Base-by-base conservation (phyloP, 2,329 filamentous ascomycete genomes). In the Fusarium sp. region DNA sequence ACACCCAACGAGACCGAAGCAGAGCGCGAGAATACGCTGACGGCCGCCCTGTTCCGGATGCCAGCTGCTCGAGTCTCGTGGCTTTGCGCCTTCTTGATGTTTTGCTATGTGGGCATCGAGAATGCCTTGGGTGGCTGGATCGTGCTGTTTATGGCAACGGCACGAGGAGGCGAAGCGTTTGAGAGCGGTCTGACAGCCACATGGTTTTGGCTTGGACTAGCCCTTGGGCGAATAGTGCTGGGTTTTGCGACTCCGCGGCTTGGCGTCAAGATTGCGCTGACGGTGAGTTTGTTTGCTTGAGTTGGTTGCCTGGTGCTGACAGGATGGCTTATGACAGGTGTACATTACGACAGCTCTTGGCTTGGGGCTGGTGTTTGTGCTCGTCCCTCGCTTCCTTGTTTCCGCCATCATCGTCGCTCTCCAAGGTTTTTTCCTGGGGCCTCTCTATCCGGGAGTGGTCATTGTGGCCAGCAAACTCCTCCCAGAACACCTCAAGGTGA, bases 81-180 rank as follows among this genome's bases (percentile, higher is more conserved):
- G 57, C 57, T 60, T 30, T 60, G 35, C 25, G 57, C 35, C 22
- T 60, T 60, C 22, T 14, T 60, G 35, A 15, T 60, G 35, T 43
- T 60, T n/a, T 45, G 57, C 37, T 45, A 60, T n/a, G 37, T 60
- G 10, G 57, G 57, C n/a, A 38, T 60, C 27, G 57, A 60, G 57
- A 60, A 30, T 43, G 57, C 57, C 57, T 43, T 60, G 37, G 57
- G 57, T 30, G 57, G 57, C 37, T 60, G 57, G 57, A 60, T 60
- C 17, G 57, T 60, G n/a, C 22, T 60, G 35, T 60, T 60, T 17
- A 43, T 60, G 37, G 35, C 35, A 22, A 45, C 57, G 27, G 57
- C 25, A 5, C 57, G 37, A 60, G 37, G 57, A 20, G 57, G 57
- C 3, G 57, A 60, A 17, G 35, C 57, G 17, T 60, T 60, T 60